Percentiles rank a stretch among this genome's conserved stretches.
phyloP scores from a whole-genome alignment of 2,329 filamentous ascomycete species.

The Colletotrichum lentis region DNA sequence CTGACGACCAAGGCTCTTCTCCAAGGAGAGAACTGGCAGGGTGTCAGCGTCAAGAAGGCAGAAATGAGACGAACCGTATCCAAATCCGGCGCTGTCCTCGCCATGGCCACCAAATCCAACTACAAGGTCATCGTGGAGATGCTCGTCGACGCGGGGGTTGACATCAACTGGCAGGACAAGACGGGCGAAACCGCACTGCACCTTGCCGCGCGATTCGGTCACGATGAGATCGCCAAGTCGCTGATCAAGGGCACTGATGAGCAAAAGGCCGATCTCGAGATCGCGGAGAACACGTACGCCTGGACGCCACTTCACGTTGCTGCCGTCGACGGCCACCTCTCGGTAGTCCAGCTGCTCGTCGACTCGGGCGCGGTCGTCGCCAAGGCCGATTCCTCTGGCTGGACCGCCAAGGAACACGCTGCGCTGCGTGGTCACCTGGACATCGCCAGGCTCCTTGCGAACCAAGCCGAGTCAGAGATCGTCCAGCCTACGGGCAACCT shows the following conservation, averaged over 20 bases:
- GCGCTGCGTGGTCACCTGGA: slow-evolving; percentile 86
- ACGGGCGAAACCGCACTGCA: slow-evolving; percentile 92
- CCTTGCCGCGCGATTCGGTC: slow-evolving; percentile 87
- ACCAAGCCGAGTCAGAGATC: slow-evolving; percentile 52
- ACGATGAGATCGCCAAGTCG: slow-evolving; percentile 79
- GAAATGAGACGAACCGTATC: slow-evolving; percentile 74
- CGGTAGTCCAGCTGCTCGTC: slow-evolving; percentile 79
- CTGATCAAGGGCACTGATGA: slow-evolving; percentile 74
- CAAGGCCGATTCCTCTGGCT: slow-evolving; percentile 83
- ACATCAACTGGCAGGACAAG: slow-evolving; percentile 92
- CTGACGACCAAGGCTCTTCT: slow-evolving; percentile 84
- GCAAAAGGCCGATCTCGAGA: slow-evolving; percentile 78
- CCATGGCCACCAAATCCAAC: slow-evolving; percentile 87
- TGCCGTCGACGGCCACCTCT: slow-evolving; percentile 84
- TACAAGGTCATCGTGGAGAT: slow-evolving; percentile 85
- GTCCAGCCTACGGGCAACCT: slow-evolving; percentile 16
- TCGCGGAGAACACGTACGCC: slow-evolving; percentile 82
- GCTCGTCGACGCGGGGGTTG: slow-evolving; percentile 86
- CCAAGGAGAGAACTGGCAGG: slow-evolving; percentile 80
- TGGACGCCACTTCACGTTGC: slow-evolving; percentile 98
- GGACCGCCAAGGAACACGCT: slow-evolving; percentile 94
- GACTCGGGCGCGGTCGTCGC: slow-evolving; percentile 79
- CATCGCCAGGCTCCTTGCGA: slow-evolving; percentile 75
- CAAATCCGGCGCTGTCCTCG: slow-evolving; percentile 86
- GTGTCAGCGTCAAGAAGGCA: slow-evolving; percentile 67